These are phyloP conservation scores for Aplosporella prunicola DNA, from an alignment of 2,329 filamentous ascomycete genomes.

Conservation along the genomic window DNA sequence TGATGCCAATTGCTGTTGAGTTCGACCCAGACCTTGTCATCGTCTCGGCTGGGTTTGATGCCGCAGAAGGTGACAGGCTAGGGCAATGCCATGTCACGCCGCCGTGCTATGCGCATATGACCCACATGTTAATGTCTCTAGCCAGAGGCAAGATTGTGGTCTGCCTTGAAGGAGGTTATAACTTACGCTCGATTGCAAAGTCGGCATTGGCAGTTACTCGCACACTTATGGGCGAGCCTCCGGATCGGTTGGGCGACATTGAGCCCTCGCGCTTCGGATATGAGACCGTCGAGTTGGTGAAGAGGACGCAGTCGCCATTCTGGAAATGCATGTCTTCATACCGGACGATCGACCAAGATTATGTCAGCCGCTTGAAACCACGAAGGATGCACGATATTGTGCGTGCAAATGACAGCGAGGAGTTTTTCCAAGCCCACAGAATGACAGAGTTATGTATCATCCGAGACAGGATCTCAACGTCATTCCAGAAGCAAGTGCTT, in stretches of 20 bases:
- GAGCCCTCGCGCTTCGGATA: constrained; percentile 31
- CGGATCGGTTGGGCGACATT: constrained; percentile 41
- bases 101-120: constrained; percentile 93
- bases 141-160: constrained; percentile 84
- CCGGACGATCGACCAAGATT: too few relatives aligned
- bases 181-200: constrained; percentile 81
- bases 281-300: constrained; percentile 48
- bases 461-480: constrained; percentile 59
- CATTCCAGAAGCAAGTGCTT: constrained; percentile 78
- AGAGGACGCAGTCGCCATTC: constrained; percentile 53
- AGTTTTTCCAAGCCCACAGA: constrained; percentile 59
- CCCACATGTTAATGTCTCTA: constrained; percentile 95
- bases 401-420: constrained; percentile 63
- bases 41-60: constrained; percentile 92
- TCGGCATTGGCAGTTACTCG: constrained; percentile 85
- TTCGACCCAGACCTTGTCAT: constrained; percentile 93
- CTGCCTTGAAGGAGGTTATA: constrained; percentile 93
- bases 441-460: constrained; percentile 79
- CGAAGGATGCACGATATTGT: constrained; percentile 71
- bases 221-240: constrained; percentile 92
- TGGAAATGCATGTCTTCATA: constrained; percentile 84
- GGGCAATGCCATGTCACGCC: constrained; percentile 90
- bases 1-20: constrained; percentile 92
- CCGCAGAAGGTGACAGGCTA: constrained; percentile 83
- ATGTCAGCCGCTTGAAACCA: too few relatives aligned